phyloP scores from a whole-genome alignment of 495 filamentous ascomycete species.

The Penicillium antarcticum region DNA sequence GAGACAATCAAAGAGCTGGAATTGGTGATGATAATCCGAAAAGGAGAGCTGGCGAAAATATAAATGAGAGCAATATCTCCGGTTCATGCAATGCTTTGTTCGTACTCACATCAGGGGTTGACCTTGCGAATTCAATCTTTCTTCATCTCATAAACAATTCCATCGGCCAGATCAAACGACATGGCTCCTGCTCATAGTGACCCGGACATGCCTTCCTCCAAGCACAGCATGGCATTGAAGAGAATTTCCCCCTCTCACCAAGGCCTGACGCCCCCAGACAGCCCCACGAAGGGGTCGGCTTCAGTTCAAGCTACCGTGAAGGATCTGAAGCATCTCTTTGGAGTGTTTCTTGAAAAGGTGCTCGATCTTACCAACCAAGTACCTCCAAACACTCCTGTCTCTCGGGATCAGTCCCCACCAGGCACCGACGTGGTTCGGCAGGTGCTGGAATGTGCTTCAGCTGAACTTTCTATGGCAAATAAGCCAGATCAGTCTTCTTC shows the following conservation, averaged over 20 bases:
- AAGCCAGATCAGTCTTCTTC: not conserved
- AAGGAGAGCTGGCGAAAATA: too few species aligned
- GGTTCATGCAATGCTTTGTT: too few species aligned
- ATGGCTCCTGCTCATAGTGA: too few species aligned
- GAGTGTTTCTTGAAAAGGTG: slow-evolving; percentile 10
- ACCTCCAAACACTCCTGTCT: slow-evolving; percentile 14
- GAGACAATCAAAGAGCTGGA: too few species aligned
- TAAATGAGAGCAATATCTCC: too few species aligned
- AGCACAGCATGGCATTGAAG: slow-evolving; percentile 6
- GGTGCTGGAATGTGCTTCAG: slow-evolving; percentile 1
- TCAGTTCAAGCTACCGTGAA: not conserved
- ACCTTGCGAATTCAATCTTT: too few species aligned
- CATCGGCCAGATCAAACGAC: too few species aligned
- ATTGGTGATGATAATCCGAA: too few species aligned
- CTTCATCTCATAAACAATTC: too few species aligned
- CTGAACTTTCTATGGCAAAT: not conserved
- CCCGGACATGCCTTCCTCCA: too few species aligned
- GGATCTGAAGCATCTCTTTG: slow-evolving; percentile 3
- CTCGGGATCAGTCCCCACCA: slow-evolving; percentile 5
- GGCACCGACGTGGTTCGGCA: slow-evolving; percentile 6
- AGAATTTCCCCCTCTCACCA: not conserved
- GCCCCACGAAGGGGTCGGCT: not conserved
- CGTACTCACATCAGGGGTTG: too few species aligned
- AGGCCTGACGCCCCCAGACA: slow-evolving; percentile 5
- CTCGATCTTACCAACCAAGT: slow-evolving; percentile 9